Evolutionary conservation across 225 moss, liverwort and hornwort genomes (phyloP).

Genomic region (Sphagnum contortum): DNA sequence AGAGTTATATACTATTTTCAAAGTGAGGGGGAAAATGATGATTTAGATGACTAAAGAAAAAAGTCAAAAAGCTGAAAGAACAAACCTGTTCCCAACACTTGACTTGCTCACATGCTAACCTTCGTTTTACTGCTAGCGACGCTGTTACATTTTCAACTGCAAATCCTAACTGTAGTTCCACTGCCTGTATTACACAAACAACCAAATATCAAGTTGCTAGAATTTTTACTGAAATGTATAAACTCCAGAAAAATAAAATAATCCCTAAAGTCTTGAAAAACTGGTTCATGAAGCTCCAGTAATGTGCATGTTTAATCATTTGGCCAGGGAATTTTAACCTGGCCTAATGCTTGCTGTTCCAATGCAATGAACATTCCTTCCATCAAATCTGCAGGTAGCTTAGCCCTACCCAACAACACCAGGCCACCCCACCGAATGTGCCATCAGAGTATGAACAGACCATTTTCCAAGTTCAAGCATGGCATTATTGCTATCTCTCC

Average conservation of each 20-base stretch:
- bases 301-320: not conserved
- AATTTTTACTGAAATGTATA: no score
- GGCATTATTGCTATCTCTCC: no score
- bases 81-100: constrained; percentile 44
- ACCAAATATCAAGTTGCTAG: no score
- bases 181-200: constrained; percentile 17
- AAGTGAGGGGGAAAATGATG: no score
- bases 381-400: constrained; percentile 26
- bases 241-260: no score
- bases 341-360: constrained; percentile 34
- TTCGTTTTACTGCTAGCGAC: constrained; percentile 42
- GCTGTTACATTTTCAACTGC: constrained; percentile 42
- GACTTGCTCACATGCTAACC: constrained; percentile 48
- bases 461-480: not conserved
- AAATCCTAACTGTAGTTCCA: constrained; percentile 49
- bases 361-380: constrained; percentile 33
- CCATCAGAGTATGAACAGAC: not conserved
- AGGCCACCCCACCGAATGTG: not conserved
- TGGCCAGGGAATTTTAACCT: constrained; percentile 13
- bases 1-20: no score
- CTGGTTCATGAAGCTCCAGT: no score
- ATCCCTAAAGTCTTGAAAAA: no score
- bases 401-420: constrained; percentile 13
- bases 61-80: no score
- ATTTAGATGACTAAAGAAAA: no score